Percentiles rank a stretch among this genome's conserved stretches.
Evolutionary conservation across 1,139 yeast species (phyloP).

Genomic region (Pichia sp.): DNA sequence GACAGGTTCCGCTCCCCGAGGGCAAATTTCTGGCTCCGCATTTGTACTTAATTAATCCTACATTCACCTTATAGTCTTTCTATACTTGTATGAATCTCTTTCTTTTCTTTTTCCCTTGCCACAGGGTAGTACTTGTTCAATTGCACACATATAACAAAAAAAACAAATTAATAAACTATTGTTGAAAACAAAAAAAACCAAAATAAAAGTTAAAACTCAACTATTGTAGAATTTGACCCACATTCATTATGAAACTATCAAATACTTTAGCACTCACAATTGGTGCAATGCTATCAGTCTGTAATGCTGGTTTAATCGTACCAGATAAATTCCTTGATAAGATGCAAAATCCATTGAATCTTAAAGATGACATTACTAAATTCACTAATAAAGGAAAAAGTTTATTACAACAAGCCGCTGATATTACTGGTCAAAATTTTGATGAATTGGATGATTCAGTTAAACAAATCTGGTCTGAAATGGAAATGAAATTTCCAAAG

Average conservation of each 20-base stretch:
- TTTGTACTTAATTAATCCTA: too few relatives aligned
- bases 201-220: not conserved
- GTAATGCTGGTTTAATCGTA: constrained; percentile 10
- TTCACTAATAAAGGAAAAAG: constrained; percentile 13
- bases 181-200: not conserved
- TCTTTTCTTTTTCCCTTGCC: too few relatives aligned
- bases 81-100: too few relatives aligned
- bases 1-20: too few relatives aligned
- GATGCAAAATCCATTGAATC: constrained; percentile 12
- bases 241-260: constrained; percentile 11
- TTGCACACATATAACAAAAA: too few relatives aligned
- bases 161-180: too few relatives aligned
- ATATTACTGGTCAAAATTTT: constrained; percentile 14
- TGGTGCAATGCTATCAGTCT: constrained; percentile 6
- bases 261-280: constrained; percentile 10
- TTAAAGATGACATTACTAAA: constrained; percentile 4
- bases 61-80: too few relatives aligned
- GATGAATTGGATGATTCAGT: constrained; percentile 18
- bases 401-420: constrained; percentile 17
- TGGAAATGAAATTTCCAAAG: constrained; percentile 42
- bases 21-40: too few relatives aligned
- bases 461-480: constrained; percentile 23
- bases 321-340: not conserved
- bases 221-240: not conserved
- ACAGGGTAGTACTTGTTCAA: too few relatives aligned